Base-by-base conservation (phyloP, 768 basidiomycete genomes). In the Boletus reticulatus region DNA sequence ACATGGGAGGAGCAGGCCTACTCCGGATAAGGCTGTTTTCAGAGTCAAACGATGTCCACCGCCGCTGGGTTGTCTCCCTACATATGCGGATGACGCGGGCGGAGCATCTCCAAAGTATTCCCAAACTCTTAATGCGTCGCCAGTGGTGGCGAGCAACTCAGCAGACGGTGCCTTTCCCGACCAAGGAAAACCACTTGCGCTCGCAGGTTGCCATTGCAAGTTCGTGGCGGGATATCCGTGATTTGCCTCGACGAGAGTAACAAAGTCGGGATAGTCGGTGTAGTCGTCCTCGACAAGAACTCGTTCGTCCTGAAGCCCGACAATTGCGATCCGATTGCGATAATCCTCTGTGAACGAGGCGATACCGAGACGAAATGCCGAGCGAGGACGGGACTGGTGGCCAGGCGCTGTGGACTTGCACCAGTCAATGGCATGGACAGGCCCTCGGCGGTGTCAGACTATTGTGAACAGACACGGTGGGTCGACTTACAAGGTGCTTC, bases 181-280 rank as follows among this genome's bases (percentile, higher is more conserved):
- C 89, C 91, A 91, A 42, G 77, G 69, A 67, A 83, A 82, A 43
- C 76, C 80, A 31, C 78, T 73, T 20, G 89, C 78, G 27, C 83
- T 81, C 5, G 82, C 80, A 17, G 97, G 97, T 62, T 97, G 94
- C 91, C 94, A 98, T 65, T 89, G 93, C 46, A 98, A 73, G 70
- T 85, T 89, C 14, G 94, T 98, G 11, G 93, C 92, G 17, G 97
- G 97, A 74, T 96, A 98, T 43, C 91, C 88, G 60, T 97, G 90
- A 59, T 84, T 81, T 2, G 87, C 84, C 62, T 91, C 86, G 56
- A 92, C 93, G 20, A 95, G 81, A 6, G 88, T 87, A 39, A 87
- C 84, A 68, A 96, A 97, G 74, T 95, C 91, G 10, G 88, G 82
- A 66, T 92, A 91, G 67, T 89, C 85, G 38, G 82, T 83, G 65